These are phyloP conservation scores for Taphrina pruni DNA, from an alignment of 1,139 yeast species.

Conservation along the genomic window DNA sequence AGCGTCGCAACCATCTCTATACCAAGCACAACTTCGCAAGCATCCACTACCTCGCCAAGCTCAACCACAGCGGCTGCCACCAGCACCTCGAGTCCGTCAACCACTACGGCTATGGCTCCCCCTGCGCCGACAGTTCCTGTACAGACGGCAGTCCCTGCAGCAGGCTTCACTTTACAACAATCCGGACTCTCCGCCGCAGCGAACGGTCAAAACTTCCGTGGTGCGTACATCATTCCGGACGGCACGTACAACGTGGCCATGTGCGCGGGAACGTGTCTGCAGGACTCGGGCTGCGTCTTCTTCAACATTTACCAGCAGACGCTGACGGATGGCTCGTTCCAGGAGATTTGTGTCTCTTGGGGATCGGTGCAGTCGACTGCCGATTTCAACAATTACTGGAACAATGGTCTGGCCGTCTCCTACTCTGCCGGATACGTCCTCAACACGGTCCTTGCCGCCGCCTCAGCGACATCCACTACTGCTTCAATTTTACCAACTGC, in stretches of 20 bases:
- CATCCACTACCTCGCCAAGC: neutral
- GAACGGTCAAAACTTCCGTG: neutral
- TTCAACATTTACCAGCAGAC: slow-evolving; percentile 24
- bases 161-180: neutral
- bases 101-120: neutral
- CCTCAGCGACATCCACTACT: neutral
- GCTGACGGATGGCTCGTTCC: slow-evolving; percentile 1
- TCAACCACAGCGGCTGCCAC: neutral
- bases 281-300: slow-evolving; percentile 5
- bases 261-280: slow-evolving; percentile 14
- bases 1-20: neutral
- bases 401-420: slow-evolving; percentile 1
- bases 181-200: slow-evolving; percentile 8
- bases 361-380: neutral
- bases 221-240: slow-evolving; percentile 5
- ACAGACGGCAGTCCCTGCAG: neutral
- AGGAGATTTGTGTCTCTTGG: slow-evolving; percentile 19
- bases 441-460: neutral
- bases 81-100: neutral
- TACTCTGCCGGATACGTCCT: slow-evolving; percentile 13
- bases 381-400: slow-evolving; percentile 15
- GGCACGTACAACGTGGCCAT: neutral
- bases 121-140: neutral
- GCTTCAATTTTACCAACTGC: neutral
- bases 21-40: neutral